A percentile compares a stretch with the other conserved stretches of the same genome.
Conservation (phyloP, 495 filamentous ascomycete genomes). For the Penicillium longicatenatum region DNA sequence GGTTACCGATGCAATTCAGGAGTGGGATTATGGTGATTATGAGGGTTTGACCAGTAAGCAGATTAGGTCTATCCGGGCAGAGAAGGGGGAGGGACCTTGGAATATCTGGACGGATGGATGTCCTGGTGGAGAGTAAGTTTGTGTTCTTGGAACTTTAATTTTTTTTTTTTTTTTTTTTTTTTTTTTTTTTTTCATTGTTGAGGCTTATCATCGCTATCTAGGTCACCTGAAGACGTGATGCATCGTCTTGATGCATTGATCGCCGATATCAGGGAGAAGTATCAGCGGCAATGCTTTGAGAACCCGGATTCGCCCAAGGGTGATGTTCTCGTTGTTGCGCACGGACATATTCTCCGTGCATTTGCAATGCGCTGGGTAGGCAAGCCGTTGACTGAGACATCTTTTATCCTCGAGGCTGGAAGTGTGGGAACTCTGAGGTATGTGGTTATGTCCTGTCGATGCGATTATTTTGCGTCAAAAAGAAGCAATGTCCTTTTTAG, state of each 20-base stretch:
- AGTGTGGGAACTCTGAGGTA: slow-evolving; percentile 81
- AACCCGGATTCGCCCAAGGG: slow-evolving; percentile 47
- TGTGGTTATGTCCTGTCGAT: slow-evolving; percentile 11
- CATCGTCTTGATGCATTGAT: slow-evolving; percentile 74
- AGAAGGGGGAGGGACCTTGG: slow-evolving; percentile 52
- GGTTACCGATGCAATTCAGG: slow-evolving; percentile 76
- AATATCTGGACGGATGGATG: slow-evolving; percentile 89
- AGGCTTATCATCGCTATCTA: slow-evolving; percentile 19
- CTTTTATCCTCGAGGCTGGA: slow-evolving; percentile 68
- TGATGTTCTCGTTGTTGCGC: slow-evolving; percentile 71
- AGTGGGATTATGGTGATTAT: slow-evolving; percentile 97
- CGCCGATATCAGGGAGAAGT: slow-evolving; percentile 63
- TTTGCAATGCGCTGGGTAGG: slow-evolving; percentile 89
- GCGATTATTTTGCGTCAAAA: background rate
- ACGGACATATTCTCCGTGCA: slow-evolving; percentile 85
- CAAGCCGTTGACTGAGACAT: slow-evolving; percentile 60
- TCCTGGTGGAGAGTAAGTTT: slow-evolving; percentile 63
- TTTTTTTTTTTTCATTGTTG: background rate
- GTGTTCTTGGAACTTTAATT: too few species aligned
- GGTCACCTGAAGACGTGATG: slow-evolving; percentile 66
- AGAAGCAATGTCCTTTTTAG: background rate
- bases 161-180: too few species aligned
- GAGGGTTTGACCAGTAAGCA: slow-evolving; percentile 80
- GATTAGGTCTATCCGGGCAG: slow-evolving; percentile 60
- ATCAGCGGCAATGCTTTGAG: slow-evolving; percentile 47